Percentiles rank a stretch among this genome's conserved stretches.
Evolutionary conservation across 2,329 filamentous ascomycete genomes (phyloP).

Genomic region (Macrophomina tecta): DNA sequence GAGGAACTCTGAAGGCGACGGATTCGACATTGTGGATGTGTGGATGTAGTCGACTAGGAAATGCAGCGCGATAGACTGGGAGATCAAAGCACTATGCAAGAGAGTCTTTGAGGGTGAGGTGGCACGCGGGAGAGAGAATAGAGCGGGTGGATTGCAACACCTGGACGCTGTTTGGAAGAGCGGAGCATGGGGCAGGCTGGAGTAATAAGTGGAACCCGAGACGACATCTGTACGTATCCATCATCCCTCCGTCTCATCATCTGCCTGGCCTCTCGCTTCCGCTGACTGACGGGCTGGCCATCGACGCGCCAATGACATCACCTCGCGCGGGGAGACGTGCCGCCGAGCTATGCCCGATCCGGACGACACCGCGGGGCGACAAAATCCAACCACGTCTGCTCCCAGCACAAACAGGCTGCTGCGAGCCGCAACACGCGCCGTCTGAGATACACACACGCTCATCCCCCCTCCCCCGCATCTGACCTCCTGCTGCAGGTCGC

Average conservation of each 20-base stretch:
- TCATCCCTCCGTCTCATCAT: neutral
- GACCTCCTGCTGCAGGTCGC: neutral
- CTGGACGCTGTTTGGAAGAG: neutral
- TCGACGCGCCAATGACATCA: conserved; percentile 19
- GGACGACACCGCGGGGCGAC: conserved; percentile 3
- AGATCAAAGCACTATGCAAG: neutral
- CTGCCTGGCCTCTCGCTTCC: neutral
- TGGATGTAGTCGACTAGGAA: neutral
- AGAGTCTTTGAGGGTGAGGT: neutral
- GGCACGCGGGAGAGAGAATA: neutral
- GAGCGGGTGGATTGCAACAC: conserved; percentile 8
- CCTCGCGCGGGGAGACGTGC: conserved; percentile 5
- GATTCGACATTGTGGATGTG: conserved; percentile 35
- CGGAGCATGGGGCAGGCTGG: neutral
- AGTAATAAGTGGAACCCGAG: neutral
- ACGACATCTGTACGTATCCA: conserved; percentile 4
- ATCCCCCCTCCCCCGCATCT: neutral
- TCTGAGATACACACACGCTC: neutral
- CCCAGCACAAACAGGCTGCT: neutral
- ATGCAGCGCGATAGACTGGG: neutral
- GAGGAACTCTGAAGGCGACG: conserved; percentile 47
- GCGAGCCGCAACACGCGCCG: conserved; percentile 12
- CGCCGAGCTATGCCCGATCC: neutral
- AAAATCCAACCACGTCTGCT: neutral
- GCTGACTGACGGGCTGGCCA: neutral